Conservation (phyloP, 176 grass and related monocot species). For the Avena insularis region DNA sequence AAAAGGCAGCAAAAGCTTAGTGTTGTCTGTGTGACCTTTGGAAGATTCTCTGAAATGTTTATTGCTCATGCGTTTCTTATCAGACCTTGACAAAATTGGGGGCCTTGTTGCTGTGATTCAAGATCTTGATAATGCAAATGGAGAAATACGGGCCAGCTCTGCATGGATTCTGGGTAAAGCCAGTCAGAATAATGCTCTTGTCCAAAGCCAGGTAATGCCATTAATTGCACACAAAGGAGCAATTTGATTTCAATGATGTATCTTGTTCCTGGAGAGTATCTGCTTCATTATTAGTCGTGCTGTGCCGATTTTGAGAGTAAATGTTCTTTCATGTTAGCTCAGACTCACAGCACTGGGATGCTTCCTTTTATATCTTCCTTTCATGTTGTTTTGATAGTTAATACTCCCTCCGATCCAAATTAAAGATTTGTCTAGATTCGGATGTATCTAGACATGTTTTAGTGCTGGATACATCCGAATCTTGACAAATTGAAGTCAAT, state of each 20-base stretch:
- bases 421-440: too few species aligned
- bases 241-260: constrained; percentile 3
- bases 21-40: background rate
- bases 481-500: too few species aligned
- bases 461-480: too few species aligned
- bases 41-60: constrained; percentile 27
- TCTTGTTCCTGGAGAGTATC: background rate
- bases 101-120: constrained; percentile 73
- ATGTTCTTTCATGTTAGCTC: background rate
- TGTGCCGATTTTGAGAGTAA: background rate
- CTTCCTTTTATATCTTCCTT: background rate
- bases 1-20: background rate
- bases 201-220: constrained; percentile 81
- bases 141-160: constrained; percentile 67
- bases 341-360: background rate
- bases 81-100: constrained; percentile 94
- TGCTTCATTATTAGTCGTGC: constrained; percentile 2
- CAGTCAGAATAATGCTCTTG: constrained; percentile 81
- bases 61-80: constrained; percentile 24
- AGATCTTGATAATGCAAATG: constrained; percentile 69
- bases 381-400: background rate
- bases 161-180: constrained; percentile 90
- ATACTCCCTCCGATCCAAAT: too few species aligned
- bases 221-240: background rate
- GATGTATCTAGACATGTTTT: too few species aligned